Percentiles rank a stretch among this genome's conserved stretches.
Evolutionary conservation across 2,329 filamentous ascomycete species (phyloP).

Genomic region (Pseudogymnoascus sp.): DNA sequence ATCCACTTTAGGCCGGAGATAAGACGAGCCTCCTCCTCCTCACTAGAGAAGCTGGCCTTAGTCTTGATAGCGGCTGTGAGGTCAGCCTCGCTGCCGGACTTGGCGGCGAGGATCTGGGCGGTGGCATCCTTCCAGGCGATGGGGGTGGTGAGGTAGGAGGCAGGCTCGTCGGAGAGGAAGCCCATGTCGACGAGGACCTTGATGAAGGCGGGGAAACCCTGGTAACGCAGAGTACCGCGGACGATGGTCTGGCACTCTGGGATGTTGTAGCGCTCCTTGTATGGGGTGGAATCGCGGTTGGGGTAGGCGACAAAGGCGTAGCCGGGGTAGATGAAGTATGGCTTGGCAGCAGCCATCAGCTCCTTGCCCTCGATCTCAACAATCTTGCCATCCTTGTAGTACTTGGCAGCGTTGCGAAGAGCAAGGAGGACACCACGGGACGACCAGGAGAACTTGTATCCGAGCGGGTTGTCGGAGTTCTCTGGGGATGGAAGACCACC

Average conservation of each 20-base stretch:
- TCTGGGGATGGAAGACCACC: constrained; percentile 68
- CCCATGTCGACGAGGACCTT: constrained; percentile 80
- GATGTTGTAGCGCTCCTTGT: constrained; percentile 80
- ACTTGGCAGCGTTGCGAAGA: constrained; percentile 75
- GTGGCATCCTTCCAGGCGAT: constrained; percentile 81
- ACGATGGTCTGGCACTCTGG: constrained; percentile 85
- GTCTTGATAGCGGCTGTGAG: constrained; percentile 64
- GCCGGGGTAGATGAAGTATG: constrained; percentile 83
- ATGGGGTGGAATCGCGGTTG: constrained; percentile 83
- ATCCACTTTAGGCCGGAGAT: constrained; percentile 68
- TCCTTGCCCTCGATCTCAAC: constrained; percentile 58
- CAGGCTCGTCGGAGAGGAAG: constrained; percentile 68
- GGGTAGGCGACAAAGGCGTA: constrained; percentile 88
- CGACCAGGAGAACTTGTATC: constrained; percentile 79
- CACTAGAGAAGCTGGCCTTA: constrained; percentile 65
- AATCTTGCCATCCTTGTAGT: constrained; percentile 71
- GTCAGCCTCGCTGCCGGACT: constrained; percentile 58
- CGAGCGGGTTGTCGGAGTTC: constrained; percentile 77
- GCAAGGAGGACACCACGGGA: constrained; percentile 81
- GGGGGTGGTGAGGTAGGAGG: constrained; percentile 57
- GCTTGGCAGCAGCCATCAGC: constrained; percentile 81
- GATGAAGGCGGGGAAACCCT: constrained; percentile 86
- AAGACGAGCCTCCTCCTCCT: constrained; percentile 62
- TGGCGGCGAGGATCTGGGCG: constrained; percentile 63
- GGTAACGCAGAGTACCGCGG: constrained; percentile 76